Percentiles rank a stretch among this genome's conserved stretches.
Evolutionary conservation across 2,329 filamentous ascomycete genomes (phyloP).

Genomic region (Ophiostoma sp.): DNA sequence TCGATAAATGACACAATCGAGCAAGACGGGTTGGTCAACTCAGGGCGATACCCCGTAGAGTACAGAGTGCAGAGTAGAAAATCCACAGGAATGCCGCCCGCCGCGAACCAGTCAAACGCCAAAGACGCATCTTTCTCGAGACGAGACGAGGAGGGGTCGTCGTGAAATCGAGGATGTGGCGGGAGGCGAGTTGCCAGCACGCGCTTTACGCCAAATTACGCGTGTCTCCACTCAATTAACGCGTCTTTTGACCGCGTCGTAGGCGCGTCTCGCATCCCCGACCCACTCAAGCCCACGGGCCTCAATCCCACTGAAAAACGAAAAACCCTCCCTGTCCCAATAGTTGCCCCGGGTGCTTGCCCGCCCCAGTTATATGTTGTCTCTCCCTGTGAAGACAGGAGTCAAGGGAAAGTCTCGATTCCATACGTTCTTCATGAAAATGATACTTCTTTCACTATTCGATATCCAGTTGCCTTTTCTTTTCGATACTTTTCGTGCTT

Average conservation of each 20-base stretch:
- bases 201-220: constrained; percentile 2
- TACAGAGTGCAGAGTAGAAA: not conserved
- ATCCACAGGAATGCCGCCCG: not conserved
- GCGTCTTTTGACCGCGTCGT: not conserved
- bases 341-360: constrained; percentile 16
- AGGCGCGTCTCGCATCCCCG: constrained; percentile 4
- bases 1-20: too few relatives aligned
- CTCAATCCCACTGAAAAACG: constrained; percentile 8
- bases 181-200: not conserved
- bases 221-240: constrained; percentile 4
- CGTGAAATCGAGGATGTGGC: not conserved
- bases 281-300: constrained; percentile 6
- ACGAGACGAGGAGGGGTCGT: constrained; percentile 1
- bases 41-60: too few relatives aligned
- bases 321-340: constrained; percentile 14
- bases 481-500: not conserved
- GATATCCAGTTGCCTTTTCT: not conserved
- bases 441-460: not conserved
- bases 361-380: constrained; percentile 3
- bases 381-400: constrained; percentile 8
- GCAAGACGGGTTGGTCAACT: too few relatives aligned
- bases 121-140: not conserved
- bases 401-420: constrained; percentile 4
- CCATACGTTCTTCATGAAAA: not conserved
- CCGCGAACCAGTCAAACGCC: not conserved